A percentile compares a stretch with the other conserved stretches of the same genome.
These are phyloP conservation scores for Nevesoporus exiguus DNA, from an alignment of 768 basidiomycete species.

Conservation along the genomic window DNA sequence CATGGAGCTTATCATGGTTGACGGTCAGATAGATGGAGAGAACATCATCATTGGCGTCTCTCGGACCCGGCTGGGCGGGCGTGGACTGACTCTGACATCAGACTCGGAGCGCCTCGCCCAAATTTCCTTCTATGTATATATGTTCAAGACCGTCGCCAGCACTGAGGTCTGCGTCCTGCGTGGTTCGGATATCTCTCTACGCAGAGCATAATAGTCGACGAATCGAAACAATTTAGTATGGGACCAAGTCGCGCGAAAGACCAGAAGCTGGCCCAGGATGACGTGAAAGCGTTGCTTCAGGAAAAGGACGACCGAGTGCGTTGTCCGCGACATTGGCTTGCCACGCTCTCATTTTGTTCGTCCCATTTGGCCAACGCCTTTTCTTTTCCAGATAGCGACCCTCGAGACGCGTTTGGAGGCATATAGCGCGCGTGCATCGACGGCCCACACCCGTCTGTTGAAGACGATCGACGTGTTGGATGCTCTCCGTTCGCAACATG, in stretches of 20 bases:
- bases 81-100: no score
- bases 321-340: not conserved
- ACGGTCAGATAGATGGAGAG: not conserved
- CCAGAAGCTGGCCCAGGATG: slow-evolving; percentile 19
- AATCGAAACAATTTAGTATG: slow-evolving; percentile 16
- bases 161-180: slow-evolving; percentile 1
- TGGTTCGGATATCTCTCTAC: slow-evolving; percentile 1
- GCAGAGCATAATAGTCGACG: not conserved
- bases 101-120: not conserved
- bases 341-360: not conserved
- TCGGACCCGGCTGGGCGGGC: no score
- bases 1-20: slow-evolving; percentile 5
- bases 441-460: slow-evolving; percentile 44
- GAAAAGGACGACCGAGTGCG: slow-evolving; percentile 29
- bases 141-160: slow-evolving; percentile 4
- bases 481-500: slow-evolving; percentile 37
- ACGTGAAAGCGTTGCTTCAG: slow-evolving; percentile 13
- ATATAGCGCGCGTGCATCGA: slow-evolving; percentile 38
- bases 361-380: not conserved
- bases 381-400: slow-evolving; percentile 20
- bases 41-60: not conserved
- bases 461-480: slow-evolving; percentile 52
- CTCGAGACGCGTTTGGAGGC: slow-evolving; percentile 35
- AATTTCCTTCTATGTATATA: slow-evolving; percentile 22
- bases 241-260: slow-evolving; percentile 22